Base-by-base conservation (phyloP, 2,329 filamentous ascomycete species). In the Hymenoscyphus repandus region DNA sequence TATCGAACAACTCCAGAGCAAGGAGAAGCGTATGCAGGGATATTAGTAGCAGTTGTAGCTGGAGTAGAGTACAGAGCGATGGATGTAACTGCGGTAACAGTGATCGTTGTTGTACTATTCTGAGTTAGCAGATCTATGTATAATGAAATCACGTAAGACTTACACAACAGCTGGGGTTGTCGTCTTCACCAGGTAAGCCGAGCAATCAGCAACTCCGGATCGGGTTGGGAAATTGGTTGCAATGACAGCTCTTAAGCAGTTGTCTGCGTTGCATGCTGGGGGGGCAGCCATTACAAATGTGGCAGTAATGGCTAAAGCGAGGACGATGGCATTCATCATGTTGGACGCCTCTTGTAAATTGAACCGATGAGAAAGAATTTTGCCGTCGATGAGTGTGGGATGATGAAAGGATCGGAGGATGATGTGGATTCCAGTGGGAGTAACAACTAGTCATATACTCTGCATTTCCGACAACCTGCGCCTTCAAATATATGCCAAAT, bases 11-110 rank as follows among this genome's bases (percentile, higher is more conserved):
- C 17, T 11, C 49, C 43, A 39, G 22, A 36, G 36, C 43, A 51
- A 34, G 42, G 34, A 22, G 49, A 47, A 12, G 49, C 49, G 27
- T 51, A 51, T 31, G 42, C 22, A 27, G 43, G 49, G 22, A 51
- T 51, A 17, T 4, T 27, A 31, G 43, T 31, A 12, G 47, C 10
- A 18, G n/a, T 31, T 5, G 31, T 36, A 13, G 27, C 9, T 13
- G 27, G 43, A 3, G 15, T 27, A 45, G 20, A 30, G 10, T 20
- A 13, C 18, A 5, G 11, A 3, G 6, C 17, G 41, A n/a, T n/a
- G 30, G 18, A n/a, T 44, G 41, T n/a, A 13, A 18, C 2, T 27
- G 18, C 5, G 12, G 41, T 33, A n/a, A 34, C 43, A 12, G 22
- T 17, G 10, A n/a, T n/a, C 15, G 43, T 45, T 18, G 18, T 18